Conservation (phyloP, 345 rosid genomes). For the Bruguiera gymnorhiza region DNA sequence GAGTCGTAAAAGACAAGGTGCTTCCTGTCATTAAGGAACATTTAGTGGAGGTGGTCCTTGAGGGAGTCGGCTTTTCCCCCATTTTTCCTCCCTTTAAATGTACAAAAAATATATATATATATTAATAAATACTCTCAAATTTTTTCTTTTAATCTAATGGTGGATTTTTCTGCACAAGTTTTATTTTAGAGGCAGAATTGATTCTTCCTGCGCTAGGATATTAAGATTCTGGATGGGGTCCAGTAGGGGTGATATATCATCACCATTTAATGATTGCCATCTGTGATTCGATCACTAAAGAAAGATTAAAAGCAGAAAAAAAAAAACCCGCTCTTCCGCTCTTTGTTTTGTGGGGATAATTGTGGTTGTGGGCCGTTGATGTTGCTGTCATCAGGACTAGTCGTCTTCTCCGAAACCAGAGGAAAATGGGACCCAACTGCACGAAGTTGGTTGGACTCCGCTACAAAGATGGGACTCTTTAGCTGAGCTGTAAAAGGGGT, state of each 20-base stretch:
- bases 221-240: conserved; percentile 21
- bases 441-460: background rate
- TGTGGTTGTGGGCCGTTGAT: conserved; percentile 14
- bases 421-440: conserved; percentile 22
- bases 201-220: conserved; percentile 19
- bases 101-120: background rate
- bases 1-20: conserved; percentile 7
- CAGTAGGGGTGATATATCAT: background rate
- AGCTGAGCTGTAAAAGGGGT: too few relatives aligned
- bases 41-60: conserved; percentile 10
- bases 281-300: conserved; percentile 4
- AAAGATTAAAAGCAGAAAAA: background rate
- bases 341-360: background rate
- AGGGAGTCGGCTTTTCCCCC: background rate
- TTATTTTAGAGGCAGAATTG: conserved; percentile 13
- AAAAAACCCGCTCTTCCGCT: background rate
- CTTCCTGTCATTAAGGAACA: conserved; percentile 16
- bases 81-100: background rate
- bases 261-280: conserved; percentile 31
- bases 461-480: too few relatives aligned
- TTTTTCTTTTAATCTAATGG: background rate
- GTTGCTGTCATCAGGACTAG: conserved; percentile 2
- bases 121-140: background rate
- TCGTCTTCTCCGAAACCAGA: conserved; percentile 34
- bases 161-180: background rate